Evolutionary conservation across 192 early-diverging fungal species (phyloP).

Genomic region (Mortierella alpina): DNA sequence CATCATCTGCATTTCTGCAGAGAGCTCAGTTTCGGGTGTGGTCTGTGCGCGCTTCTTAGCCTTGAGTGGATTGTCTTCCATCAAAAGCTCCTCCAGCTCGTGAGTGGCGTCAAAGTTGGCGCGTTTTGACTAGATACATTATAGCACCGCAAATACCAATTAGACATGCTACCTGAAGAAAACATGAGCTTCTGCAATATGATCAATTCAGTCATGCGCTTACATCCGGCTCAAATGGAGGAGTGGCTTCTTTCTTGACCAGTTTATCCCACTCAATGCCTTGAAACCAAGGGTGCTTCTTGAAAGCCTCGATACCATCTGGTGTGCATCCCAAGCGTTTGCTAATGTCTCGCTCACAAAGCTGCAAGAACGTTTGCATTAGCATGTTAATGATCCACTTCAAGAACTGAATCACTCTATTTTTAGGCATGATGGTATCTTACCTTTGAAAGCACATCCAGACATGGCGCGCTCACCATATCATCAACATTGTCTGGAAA

Average conservation of each 20-base stretch:
- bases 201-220: conserved; percentile 14
- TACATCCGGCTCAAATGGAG: conserved; percentile 90
- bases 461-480: conserved; percentile 59
- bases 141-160: neutral
- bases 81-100: conserved; percentile 94
- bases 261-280: conserved; percentile 81
- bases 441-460: conserved; percentile 66
- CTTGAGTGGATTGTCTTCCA: conserved; percentile 96
- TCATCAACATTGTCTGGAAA: conserved; percentile 69
- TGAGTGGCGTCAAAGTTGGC: conserved; percentile 97
- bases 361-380: conserved; percentile 41
- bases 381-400: neutral
- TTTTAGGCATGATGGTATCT: neutral
- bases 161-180: neutral
- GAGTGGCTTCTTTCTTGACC: conserved; percentile 74
- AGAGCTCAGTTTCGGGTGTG: conserved; percentile 56
- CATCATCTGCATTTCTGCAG: conserved; percentile 77
- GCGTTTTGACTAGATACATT: conserved; percentile 70
- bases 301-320: conserved; percentile 75
- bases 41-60: conserved; percentile 70
- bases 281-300: conserved; percentile 83
- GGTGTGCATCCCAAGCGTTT: conserved; percentile 83
- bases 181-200: neutral
- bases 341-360: conserved; percentile 78
- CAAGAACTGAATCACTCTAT: neutral